A percentile compares a stretch with the other conserved stretches of the same genome.
phyloP scores from a whole-genome alignment of 768 basidiomycete genomes.

The Rhodosporidiobolus sp. region DNA sequence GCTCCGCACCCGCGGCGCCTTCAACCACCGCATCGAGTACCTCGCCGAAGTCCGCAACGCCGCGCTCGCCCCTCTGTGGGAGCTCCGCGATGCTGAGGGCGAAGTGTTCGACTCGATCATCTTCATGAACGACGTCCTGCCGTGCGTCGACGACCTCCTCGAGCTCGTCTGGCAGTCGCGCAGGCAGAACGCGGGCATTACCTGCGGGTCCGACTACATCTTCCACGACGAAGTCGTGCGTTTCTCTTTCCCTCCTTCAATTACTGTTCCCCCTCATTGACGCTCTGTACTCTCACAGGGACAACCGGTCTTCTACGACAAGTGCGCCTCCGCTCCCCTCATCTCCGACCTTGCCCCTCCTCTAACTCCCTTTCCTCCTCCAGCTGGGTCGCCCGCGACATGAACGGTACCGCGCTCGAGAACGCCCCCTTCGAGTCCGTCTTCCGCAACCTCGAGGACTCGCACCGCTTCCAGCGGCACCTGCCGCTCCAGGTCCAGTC shows the following conservation, averaged over 20 bases:
- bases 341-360: not conserved
- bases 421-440: constrained; percentile 94
- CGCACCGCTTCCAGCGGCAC: constrained; percentile 80
- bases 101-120: constrained; percentile 95
- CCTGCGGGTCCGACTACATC: constrained; percentile 98
- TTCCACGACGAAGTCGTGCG: constrained; percentile 88
- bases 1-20: constrained; percentile 86
- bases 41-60: constrained; percentile 99
- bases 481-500: constrained; percentile 93
- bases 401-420: constrained; percentile 97
- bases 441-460: constrained; percentile 77
- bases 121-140: constrained; percentile 99
- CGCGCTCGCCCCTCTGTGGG: constrained; percentile 91
- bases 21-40: constrained; percentile 99
- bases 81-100: constrained; percentile 82
- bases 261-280: not conserved
- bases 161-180: constrained; percentile 96
- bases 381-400: constrained; percentile 97
- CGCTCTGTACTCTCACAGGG: constrained; percentile 50
- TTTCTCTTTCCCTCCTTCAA: constrained; percentile 21
- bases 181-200: constrained; percentile 92
- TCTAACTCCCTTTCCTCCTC: no score
- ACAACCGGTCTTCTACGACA: constrained; percentile 83
- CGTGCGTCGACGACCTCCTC: constrained; percentile 94
- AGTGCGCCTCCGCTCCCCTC: constrained; percentile 11